phyloP scores from a whole-genome alignment of 176 grass and related monocot species.

The Puya raimondii region DNA sequence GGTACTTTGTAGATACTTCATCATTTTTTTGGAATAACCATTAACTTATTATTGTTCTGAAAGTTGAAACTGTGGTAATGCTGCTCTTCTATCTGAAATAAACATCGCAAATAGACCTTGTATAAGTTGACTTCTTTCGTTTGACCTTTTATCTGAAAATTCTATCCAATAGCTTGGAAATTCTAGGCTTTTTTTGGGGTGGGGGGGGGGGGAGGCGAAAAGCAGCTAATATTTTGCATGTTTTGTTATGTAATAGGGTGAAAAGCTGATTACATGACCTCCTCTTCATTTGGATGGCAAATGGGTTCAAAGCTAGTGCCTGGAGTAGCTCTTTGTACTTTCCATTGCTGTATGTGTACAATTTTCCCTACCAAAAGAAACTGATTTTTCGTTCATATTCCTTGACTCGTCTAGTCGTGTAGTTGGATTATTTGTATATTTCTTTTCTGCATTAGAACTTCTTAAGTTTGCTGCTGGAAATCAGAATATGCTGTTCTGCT shows the following conservation, averaged over 20 bases:
- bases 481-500: too few relatives aligned
- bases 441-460: too few relatives aligned
- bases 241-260: slow-evolving; percentile 6
- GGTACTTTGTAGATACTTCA: not conserved
- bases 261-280: slow-evolving; percentile 6
- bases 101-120: not conserved
- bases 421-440: not conserved
- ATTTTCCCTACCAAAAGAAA: not conserved
- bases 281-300: not conserved
- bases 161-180: too few relatives aligned
- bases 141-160: not conserved
- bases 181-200: too few relatives aligned
- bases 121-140: not conserved
- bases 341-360: not conserved
- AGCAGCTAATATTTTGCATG: not conserved
- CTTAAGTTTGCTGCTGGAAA: too few relatives aligned
- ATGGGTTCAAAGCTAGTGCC: not conserved
- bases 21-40: not conserved
- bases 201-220: not conserved
- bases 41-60: not conserved
- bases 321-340: not conserved
- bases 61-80: not conserved
- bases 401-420: not conserved
- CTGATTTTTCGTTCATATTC: not conserved
- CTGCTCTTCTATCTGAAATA: not conserved